Evolutionary conservation across 768 basidiomycete species (phyloP).

Genomic region (Termitomyces sp.): DNA sequence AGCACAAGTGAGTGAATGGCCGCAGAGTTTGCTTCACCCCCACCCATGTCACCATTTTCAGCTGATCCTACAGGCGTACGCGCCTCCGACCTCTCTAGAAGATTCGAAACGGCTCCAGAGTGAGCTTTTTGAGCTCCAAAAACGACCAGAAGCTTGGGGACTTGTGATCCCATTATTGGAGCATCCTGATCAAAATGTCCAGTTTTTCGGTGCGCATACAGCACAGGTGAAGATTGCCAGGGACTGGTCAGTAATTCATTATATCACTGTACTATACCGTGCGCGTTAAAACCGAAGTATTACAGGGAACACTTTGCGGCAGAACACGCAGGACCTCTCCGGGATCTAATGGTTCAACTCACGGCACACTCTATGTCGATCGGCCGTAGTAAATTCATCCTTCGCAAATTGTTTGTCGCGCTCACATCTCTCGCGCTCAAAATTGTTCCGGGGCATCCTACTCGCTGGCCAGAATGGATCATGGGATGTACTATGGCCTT

Average conservation of each 20-base stretch:
- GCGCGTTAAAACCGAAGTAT: neutral
- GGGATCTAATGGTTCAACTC: conserved; percentile 64
- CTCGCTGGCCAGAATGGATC: conserved; percentile 76
- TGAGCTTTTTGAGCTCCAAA: conserved; percentile 74
- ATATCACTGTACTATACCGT: neutral
- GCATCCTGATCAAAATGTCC: conserved; percentile 72
- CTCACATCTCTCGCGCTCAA: conserved; percentile 75
- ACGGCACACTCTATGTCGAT: conserved; percentile 59
- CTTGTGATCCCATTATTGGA: conserved; percentile 72
- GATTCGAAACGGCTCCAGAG: conserved; percentile 60
- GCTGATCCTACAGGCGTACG: conserved; percentile 68
- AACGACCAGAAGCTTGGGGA: conserved; percentile 77
- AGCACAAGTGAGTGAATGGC: conserved; percentile 39
- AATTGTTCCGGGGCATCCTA: conserved; percentile 51
- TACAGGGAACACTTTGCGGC: conserved; percentile 65
- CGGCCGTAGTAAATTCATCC: conserved; percentile 60
- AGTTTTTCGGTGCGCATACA: conserved; percentile 94
- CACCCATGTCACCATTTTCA: conserved; percentile 19
- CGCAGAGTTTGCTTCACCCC: neutral
- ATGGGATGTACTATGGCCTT: conserved; percentile 56
- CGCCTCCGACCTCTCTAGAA: conserved; percentile 50
- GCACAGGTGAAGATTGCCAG: conserved; percentile 90
- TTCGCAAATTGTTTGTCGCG: conserved; percentile 84
- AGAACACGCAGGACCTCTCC: conserved; percentile 51
- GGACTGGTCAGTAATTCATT: conserved; percentile 62